Percentiles rank a stretch among this genome's conserved stretches.
phyloP scores from a whole-genome alignment of 2,329 filamentous ascomycete species.

The Aspergillus floridensis region DNA sequence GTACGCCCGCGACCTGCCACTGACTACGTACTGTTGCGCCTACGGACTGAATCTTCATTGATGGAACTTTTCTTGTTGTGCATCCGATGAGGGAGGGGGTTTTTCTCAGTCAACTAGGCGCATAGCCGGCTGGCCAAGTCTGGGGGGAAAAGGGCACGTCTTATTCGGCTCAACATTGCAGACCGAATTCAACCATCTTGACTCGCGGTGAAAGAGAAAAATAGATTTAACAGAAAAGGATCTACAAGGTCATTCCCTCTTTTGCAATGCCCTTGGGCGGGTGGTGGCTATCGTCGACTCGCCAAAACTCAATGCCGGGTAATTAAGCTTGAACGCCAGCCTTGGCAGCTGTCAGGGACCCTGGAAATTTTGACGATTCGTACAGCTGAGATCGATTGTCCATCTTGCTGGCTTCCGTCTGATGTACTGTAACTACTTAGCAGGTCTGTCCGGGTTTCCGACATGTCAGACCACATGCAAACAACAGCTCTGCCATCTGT shows the following conservation, averaged over 20 bases:
- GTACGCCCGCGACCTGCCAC: constrained; percentile 1
- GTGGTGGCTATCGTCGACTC: not conserved
- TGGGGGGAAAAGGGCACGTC: not conserved
- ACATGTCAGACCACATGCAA: not conserved
- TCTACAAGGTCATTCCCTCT: constrained; percentile 2
- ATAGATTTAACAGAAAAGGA: not conserved
- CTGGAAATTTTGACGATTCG: not conserved
- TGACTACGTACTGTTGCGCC: not conserved
- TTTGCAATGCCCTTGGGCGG: not conserved
- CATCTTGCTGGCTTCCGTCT: not conserved
- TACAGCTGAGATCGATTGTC: not conserved
- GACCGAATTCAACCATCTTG: not conserved
- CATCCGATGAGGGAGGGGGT: not conserved
- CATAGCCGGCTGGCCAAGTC: not conserved
- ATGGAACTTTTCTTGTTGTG: constrained; percentile 2
- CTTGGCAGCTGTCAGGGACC: constrained; percentile 14
- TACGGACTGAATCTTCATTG: not conserved
- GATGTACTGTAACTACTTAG: too few species aligned
- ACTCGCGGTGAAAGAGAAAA: not conserved
- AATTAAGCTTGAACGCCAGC: constrained; percentile 17
- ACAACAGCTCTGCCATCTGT: not conserved
- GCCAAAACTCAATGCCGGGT: constrained; percentile 4
- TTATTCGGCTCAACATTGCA: not conserved
- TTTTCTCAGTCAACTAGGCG: not conserved
- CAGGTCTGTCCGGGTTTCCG: not conserved